phyloP scores from a whole-genome alignment of 345 rosid genomes.

The thale cress (Arabidopsis thaliana) region TAIR10.1 NC_003074.8:7632501-7633000 shows the following conservation, averaged over 20 bases:
- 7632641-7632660: neutral
- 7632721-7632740: neutral
- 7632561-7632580: conserved; percentile 35
- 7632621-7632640: neutral
- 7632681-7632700: conserved; percentile 15
- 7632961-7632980: neutral
- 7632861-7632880: neutral
- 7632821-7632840: neutral
- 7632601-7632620: conserved; percentile 36
- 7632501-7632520: neutral
- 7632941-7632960: neutral
- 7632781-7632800: too few relatives aligned
- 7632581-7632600: conserved; percentile 26
- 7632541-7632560: conserved; percentile 44
- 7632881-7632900: neutral
- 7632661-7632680: neutral
- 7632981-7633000: neutral
- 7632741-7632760: too few relatives aligned
- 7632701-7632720: neutral
- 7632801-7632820: neutral
- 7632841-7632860: neutral
- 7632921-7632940: neutral
- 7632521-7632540: conserved; percentile 14
- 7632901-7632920: neutral
- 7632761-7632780: too few relatives aligned